Base-by-base conservation (phyloP, 2,329 filamentous ascomycete species). In the Zasmidium citrigriseum region DNA sequence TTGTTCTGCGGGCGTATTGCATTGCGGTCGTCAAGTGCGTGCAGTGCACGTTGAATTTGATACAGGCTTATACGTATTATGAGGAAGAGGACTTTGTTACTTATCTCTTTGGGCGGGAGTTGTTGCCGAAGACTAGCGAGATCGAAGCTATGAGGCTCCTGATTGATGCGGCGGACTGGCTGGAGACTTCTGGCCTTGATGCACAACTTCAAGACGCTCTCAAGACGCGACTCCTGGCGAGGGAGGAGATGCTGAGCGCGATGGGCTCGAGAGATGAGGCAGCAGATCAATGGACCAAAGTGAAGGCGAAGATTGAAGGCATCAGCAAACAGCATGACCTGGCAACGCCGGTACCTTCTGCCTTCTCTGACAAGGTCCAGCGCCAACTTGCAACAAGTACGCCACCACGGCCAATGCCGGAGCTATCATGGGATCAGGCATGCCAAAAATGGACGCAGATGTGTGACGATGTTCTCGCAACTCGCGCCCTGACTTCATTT, bases 1-100 rank as follows among this genome's bases (percentile, higher is more conserved):
- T 84, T 45, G 82, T 95, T 1, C 79, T 99, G 24, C 83, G 91
- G 60, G 89, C 92, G 0, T 99, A 96, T 72, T 97, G 93, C 68
- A 75, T 97, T 3, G 90, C 86, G 0, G 76, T 97, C 57, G 80
- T 97, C 58, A 97, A 96, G 72, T 86, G 87, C 21, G 96, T 92
- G 70, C 86, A 87, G 62, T 86, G 86, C 66, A 90, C 96, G 12
- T 90, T 95, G 62, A 81, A 87, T 51, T 85, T 87, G 47, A 88
- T 98, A 61, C 87, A 86, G 54, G 82, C 82, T n/a, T 90, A 96
- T 72, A 89, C 96, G 66, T 97, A 89, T 71, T 98, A 93, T 68
- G 95, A 99, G 88, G 95, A 99, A 76, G 95, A 99, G 75, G 95
- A 99, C 70, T 97, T 99, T 71, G 91, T 96, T 20, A 93, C 91